These are phyloP conservation scores for Auriscalpium vulgare DNA, from an alignment of 768 basidiomycete species.

Conservation along the genomic window DNA sequence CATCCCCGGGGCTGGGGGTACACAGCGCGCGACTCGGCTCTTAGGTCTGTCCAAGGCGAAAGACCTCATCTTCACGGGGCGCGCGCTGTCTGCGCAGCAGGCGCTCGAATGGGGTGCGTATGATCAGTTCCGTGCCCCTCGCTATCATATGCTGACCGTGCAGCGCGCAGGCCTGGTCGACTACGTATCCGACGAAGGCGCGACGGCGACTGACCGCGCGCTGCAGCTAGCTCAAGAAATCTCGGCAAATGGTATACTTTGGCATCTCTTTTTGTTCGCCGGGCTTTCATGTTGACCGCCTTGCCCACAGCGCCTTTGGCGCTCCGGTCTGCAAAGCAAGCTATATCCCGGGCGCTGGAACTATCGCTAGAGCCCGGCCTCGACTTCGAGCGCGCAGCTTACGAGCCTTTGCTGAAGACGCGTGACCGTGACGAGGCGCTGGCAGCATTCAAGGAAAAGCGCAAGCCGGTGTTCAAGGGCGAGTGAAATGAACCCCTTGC, in stretches of 20 bases:
- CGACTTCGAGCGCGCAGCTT: slow-evolving; percentile 85
- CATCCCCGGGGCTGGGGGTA: slow-evolving; percentile 88
- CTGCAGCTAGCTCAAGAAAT: slow-evolving; percentile 62
- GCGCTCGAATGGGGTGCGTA: slow-evolving; percentile 63
- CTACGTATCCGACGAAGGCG: slow-evolving; percentile 58
- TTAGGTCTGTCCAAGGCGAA: slow-evolving; percentile 78
- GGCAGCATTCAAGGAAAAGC: slow-evolving; percentile 79
- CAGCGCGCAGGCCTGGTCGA: slow-evolving; percentile 64
- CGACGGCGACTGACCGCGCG: slow-evolving; percentile 63
- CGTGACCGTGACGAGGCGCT: slow-evolving; percentile 81
- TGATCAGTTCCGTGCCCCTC: background rate
- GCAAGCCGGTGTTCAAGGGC: slow-evolving; percentile 71
- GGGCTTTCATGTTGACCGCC: background rate
- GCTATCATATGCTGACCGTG: background rate
- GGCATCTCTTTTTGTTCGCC: background rate
- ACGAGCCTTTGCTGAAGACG: slow-evolving; percentile 68
- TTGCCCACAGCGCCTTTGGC: slow-evolving; percentile 65
- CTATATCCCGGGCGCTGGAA: slow-evolving; percentile 74
- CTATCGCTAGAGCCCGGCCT: slow-evolving; percentile 78
- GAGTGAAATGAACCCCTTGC: slow-evolving; percentile 35
- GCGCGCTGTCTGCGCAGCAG: slow-evolving; percentile 55
- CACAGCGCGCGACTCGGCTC: slow-evolving; percentile 72
- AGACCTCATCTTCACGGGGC: slow-evolving; percentile 79
- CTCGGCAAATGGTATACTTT: slow-evolving; percentile 48
- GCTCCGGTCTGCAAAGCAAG: slow-evolving; percentile 80